These are phyloP conservation scores for Lentinula sp. DNA, from an alignment of 768 basidiomycete genomes.

Conservation along the genomic window DNA sequence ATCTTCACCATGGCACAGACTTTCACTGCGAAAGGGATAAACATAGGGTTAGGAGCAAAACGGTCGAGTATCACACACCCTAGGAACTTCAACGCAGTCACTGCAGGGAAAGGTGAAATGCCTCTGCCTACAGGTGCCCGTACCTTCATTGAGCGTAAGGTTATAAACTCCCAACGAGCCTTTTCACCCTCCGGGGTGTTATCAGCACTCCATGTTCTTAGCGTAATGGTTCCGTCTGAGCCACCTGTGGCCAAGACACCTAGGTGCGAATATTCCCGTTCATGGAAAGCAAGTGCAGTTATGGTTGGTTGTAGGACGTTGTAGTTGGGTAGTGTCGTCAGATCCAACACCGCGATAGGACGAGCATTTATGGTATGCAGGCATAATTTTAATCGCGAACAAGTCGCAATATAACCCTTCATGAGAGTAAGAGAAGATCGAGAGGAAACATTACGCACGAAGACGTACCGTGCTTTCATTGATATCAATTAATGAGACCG, in stretches of 20 bases:
- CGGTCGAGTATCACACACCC: constrained; percentile 43
- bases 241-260: constrained; percentile 81
- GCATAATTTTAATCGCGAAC: constrained; percentile 63
- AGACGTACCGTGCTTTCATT: constrained; percentile 80
- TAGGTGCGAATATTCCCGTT: constrained; percentile 76
- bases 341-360: constrained; percentile 65
- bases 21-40: constrained; percentile 35
- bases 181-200: constrained; percentile 60
- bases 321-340: constrained; percentile 38
- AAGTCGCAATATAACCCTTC: constrained; percentile 86
- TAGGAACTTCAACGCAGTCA: constrained; percentile 78
- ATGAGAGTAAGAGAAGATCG: background rate
- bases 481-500: constrained; percentile 66
- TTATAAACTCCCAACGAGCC: constrained; percentile 72
- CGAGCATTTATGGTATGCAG: constrained; percentile 86
- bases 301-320: constrained; percentile 48
- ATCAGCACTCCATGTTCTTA: constrained; percentile 84
- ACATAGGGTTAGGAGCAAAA: background rate
- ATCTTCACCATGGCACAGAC: constrained; percentile 59
- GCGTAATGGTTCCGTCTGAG: constrained; percentile 65
- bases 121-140: constrained; percentile 26
- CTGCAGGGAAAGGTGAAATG: constrained; percentile 41
- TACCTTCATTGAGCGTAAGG: constrained; percentile 61
- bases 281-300: constrained; percentile 79
- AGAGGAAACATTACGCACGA: background rate